phyloP scores from a whole-genome alignment of 805 yeast species.

The Candida odintsovae region DNA sequence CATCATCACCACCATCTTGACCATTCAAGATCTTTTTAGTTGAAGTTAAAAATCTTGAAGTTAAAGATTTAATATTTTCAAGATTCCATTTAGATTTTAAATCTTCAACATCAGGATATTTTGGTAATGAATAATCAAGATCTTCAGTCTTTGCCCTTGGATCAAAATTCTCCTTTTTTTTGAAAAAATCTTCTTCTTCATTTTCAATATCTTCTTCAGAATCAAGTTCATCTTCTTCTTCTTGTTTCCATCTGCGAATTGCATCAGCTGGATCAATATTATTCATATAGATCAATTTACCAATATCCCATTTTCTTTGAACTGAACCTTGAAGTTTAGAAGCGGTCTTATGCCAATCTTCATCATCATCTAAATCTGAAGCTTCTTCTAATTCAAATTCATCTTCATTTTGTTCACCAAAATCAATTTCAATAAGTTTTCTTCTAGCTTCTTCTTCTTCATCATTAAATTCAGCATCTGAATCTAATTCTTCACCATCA shows the following conservation, averaged over 20 bases:
- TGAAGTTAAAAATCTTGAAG: constrained; percentile 46
- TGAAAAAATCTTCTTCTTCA: constrained; percentile 50
- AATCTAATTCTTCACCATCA: constrained; percentile 40
- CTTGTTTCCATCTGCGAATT: constrained; percentile 63
- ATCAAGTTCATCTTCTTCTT: constrained; percentile 40
- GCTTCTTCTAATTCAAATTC: constrained; percentile 46
- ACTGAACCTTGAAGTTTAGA: constrained; percentile 49
- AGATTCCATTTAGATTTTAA: constrained; percentile 42
- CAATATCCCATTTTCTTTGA: constrained; percentile 68
- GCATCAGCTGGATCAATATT: constrained; percentile 72
- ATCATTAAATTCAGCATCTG: constrained; percentile 32
- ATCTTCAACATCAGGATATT: constrained; percentile 34
- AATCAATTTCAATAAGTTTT: constrained; percentile 43
- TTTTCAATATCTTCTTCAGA: constrained; percentile 38
- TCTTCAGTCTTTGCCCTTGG: constrained; percentile 24
- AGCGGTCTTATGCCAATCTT: constrained; percentile 45
- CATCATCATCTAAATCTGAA: constrained; percentile 41
- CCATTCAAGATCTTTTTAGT: constrained; percentile 37
- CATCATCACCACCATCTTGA: constrained; percentile 35
- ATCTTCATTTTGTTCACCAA: constrained; percentile 29
- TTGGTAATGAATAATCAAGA: constrained; percentile 33
- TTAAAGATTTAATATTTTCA: constrained; percentile 36
- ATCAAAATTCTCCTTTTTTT: constrained; percentile 38
- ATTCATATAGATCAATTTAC: constrained; percentile 73
- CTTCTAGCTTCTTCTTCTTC: constrained; percentile 35